Conservation (phyloP, 495 filamentous ascomycete species). For the Daldinia decipiens region DNA sequence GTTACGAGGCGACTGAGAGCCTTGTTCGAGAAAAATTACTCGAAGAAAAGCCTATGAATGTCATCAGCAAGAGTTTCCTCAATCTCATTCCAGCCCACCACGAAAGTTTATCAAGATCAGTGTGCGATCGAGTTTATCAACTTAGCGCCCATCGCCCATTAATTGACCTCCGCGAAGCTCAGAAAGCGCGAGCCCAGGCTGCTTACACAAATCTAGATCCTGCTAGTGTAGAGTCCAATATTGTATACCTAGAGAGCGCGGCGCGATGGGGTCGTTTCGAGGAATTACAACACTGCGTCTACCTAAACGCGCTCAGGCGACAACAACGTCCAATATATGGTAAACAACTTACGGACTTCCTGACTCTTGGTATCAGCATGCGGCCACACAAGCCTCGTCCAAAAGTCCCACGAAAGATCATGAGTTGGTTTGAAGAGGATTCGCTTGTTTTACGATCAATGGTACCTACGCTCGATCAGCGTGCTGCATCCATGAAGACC, state of each 20-base stretch:
- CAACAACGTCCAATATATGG: constrained; percentile 85
- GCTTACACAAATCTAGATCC: constrained; percentile 69
- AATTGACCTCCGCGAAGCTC: constrained; percentile 69
- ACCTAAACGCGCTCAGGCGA: constrained; percentile 82
- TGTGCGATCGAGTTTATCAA: constrained; percentile 69
- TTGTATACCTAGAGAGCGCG: constrained; percentile 76
- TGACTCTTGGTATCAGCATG: constrained; percentile 69
- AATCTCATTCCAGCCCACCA: constrained; percentile 81
- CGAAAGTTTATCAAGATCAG: constrained; percentile 70
- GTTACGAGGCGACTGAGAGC: constrained; percentile 79
- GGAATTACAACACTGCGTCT: constrained; percentile 80
- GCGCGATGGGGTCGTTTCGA: constrained; percentile 77
- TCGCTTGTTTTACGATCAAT: constrained; percentile 76
- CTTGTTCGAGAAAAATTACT: constrained; percentile 75
- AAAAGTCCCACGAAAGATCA: constrained; percentile 60
- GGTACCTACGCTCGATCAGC: constrained; percentile 76
- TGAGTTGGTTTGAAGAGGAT: constrained; percentile 78
- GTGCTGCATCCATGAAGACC: constrained; percentile 73
- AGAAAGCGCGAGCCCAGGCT: constrained; percentile 69
- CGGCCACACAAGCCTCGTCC: constrained; percentile 67
- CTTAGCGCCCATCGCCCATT: constrained; percentile 72
- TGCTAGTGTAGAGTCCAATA: constrained; percentile 70
- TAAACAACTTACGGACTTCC: constrained; percentile 73
- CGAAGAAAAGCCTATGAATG: constrained; percentile 69
- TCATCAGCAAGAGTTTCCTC: constrained; percentile 78